Evolutionary conservation across 164 flowering plant species (phyloP).

Genomic region (Aristolochia fimbriata): DNA sequence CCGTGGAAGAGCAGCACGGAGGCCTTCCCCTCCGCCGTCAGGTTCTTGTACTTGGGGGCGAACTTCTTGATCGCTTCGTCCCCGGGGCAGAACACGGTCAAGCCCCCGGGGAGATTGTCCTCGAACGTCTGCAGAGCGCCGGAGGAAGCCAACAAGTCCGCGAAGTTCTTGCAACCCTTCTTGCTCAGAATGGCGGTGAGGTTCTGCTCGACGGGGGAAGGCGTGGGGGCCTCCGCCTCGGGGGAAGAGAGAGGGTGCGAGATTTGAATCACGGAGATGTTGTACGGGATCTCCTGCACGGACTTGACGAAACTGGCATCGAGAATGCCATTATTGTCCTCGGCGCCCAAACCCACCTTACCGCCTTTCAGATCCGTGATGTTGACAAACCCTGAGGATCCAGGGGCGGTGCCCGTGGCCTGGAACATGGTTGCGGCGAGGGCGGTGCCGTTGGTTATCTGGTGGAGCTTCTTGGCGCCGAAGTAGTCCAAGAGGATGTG

Average conservation of each 20-base stretch:
- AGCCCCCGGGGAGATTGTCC: conserved; percentile 23
- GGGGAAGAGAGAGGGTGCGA: conserved; percentile 45
- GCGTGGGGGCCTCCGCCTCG: conserved; percentile 77
- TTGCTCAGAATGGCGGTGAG: conserved; percentile 40
- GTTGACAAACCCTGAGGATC: conserved; percentile 63
- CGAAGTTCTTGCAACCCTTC: conserved; percentile 68
- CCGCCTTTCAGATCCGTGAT: conserved; percentile 71
- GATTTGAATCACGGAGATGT: conserved; percentile 71
- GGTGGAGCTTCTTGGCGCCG: conserved; percentile 80
- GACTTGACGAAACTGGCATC: conserved; percentile 57
- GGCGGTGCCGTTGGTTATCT: conserved; percentile 53
- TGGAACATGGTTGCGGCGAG: conserved; percentile 57
- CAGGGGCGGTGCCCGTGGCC: conserved; percentile 64
- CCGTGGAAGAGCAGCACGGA: conserved; percentile 32
- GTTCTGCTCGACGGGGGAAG: conserved; percentile 40
- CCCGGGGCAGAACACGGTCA: conserved; percentile 28
- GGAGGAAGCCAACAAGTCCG: conserved; percentile 30
- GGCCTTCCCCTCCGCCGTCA: conserved; percentile 22
- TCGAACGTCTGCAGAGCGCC: conserved; percentile 37
- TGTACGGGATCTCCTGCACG: conserved; percentile 58
- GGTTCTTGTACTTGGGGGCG: conserved; percentile 32
- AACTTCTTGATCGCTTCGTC: conserved; percentile 20
- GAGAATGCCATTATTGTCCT: conserved; percentile 32
- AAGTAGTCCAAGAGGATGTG: conserved; percentile 74
- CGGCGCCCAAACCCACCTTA: conserved; percentile 59